phyloP scores from a whole-genome alignment of 1,284 basidiomycete genomes.

The Hypsizygus ulmarius region DNA sequence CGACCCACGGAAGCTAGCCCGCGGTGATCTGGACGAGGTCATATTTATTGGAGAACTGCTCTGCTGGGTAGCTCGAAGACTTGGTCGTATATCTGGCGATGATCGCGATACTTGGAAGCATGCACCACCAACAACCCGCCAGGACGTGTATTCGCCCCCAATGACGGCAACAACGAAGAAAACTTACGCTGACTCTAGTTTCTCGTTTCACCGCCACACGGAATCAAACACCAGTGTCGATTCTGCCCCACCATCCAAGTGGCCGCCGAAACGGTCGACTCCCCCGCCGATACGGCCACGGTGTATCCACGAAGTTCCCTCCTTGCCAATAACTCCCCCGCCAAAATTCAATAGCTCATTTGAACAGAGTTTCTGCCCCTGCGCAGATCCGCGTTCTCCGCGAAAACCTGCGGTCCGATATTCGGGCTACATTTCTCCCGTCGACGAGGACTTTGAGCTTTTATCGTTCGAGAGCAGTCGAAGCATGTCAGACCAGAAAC shows the following conservation, averaged over 20 bases:
- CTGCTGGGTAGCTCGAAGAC: slow-evolving; percentile 57
- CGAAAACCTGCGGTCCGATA: slow-evolving; percentile 37
- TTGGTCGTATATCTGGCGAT: slow-evolving; percentile 33
- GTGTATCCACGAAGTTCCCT: slow-evolving; percentile 21
- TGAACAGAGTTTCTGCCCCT: not conserved
- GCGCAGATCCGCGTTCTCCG: not conserved
- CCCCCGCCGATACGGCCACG: slow-evolving; percentile 7
- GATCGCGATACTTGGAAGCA: slow-evolving; percentile 25
- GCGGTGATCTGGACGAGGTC: slow-evolving; percentile 62
- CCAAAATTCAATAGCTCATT: slow-evolving; percentile 10
- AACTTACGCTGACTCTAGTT: slow-evolving; percentile 12
- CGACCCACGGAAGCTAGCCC: slow-evolving; percentile 60
- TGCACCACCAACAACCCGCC: slow-evolving; percentile 1
- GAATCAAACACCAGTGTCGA: slow-evolving; percentile 17
- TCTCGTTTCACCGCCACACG: slow-evolving; percentile 11
- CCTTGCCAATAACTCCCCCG: slow-evolving; percentile 11
- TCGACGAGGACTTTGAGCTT: slow-evolving; percentile 50
- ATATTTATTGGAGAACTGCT: slow-evolving; percentile 59
- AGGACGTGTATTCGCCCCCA: slow-evolving; percentile 12
- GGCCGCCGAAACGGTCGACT: slow-evolving; percentile 8
- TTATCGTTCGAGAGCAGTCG: slow-evolving; percentile 41
- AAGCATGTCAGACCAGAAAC: slow-evolving; percentile 14
- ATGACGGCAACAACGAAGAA: slow-evolving; percentile 15
- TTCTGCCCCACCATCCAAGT: slow-evolving; percentile 5
- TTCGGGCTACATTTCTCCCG: slow-evolving; percentile 50